Conservation (phyloP, 768 basidiomycete genomes). For the Lactifluus volemus region DNA sequence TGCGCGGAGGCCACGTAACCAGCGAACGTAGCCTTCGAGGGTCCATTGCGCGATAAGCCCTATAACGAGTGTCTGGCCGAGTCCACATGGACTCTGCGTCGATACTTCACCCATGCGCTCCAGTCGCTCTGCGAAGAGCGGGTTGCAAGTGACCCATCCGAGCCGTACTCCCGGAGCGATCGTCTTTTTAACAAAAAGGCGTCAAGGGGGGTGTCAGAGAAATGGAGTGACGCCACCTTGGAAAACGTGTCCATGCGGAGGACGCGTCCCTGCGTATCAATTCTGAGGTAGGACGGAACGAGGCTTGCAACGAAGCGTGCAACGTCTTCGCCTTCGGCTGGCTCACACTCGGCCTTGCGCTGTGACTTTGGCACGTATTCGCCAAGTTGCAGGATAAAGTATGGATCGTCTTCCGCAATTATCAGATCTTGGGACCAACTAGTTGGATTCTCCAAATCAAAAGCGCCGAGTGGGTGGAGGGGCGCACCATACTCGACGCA, state of each 20-base stretch:
- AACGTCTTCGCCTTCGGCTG: slow-evolving; percentile 28
- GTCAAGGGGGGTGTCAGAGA: neutral
- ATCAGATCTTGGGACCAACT: slow-evolving; percentile 43
- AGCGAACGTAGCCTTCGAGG: slow-evolving; percentile 62
- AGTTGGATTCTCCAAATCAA: neutral
- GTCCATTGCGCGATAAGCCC: slow-evolving; percentile 59
- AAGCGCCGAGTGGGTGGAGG: neutral
- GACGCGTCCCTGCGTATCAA: slow-evolving; percentile 77
- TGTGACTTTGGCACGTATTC: slow-evolving; percentile 40
- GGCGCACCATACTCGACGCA: slow-evolving; percentile 66
- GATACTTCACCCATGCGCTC: slow-evolving; percentile 60
- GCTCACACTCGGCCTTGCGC: slow-evolving; percentile 20
- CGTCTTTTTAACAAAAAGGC: slow-evolving; percentile 34
- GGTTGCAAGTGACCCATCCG: slow-evolving; percentile 75
- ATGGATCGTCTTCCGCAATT: slow-evolving; percentile 81
- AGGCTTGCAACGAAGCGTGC: slow-evolving; percentile 44
- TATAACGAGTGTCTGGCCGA: slow-evolving; percentile 56
- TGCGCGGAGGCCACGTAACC: slow-evolving; percentile 55
- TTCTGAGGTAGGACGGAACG: slow-evolving; percentile 53
- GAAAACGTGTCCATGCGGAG: slow-evolving; percentile 77
- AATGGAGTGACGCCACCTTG: slow-evolving; percentile 36
- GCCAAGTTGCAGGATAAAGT: slow-evolving; percentile 64
- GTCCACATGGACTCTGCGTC: slow-evolving; percentile 65
- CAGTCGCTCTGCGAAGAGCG: slow-evolving; percentile 66
- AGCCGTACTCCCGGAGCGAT: slow-evolving; percentile 70